phyloP scores from a whole-genome alignment of 192 early-diverging fungal species.

The Chytriomyces sp. region DNA sequence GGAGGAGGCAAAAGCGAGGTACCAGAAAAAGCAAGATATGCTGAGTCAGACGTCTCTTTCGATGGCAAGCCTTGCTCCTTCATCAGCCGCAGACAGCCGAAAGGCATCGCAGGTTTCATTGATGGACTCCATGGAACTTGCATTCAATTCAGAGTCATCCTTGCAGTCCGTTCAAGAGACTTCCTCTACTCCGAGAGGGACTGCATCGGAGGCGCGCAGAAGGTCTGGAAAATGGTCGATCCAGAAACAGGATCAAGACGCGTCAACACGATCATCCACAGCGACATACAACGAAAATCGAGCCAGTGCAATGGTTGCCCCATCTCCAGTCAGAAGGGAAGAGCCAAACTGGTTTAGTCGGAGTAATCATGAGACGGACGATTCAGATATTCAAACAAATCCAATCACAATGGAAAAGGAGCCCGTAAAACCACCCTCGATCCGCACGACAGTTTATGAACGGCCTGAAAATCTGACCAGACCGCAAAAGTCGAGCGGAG shows the following conservation, averaged over 20 bases:
- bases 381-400: neutral
- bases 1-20: conserved; percentile 43
- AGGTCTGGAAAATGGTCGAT: neutral
- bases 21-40: neutral
- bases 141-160: neutral
- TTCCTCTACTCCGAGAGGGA: neutral
- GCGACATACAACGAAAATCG: neutral
- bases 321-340: neutral
- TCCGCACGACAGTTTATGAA: neutral
- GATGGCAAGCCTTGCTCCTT: neutral
- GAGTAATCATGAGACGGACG: neutral
- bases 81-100: neutral
- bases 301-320: neutral
- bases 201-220: neutral
- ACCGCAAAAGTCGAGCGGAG: neutral
- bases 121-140: neutral
- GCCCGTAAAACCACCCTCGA: neutral
- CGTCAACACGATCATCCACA: conserved; percentile 3
- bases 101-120: neutral
- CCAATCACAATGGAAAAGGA: neutral
- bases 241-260: neutral
- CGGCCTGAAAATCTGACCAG: neutral
- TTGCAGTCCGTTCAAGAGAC: neutral
- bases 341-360: neutral
- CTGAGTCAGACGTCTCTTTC: neutral